Evolutionary conservation across 108 stramenopile genomes (phyloP).

Genomic region (Hondaea fermentalgiana): DNA sequence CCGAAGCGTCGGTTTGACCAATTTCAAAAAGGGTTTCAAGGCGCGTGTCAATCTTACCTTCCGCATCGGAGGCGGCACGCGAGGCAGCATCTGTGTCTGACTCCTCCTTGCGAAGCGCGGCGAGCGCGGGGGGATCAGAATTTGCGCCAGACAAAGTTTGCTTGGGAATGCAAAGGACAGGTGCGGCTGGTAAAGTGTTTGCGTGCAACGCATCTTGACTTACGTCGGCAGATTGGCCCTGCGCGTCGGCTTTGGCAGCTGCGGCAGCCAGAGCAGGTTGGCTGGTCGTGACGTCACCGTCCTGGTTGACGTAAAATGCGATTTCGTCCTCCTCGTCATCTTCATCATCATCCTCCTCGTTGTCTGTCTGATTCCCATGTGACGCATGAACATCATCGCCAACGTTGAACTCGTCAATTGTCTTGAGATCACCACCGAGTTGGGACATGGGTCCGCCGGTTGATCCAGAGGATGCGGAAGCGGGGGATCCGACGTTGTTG

Average conservation of each 20-base stretch:
- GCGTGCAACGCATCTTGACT: too few species aligned
- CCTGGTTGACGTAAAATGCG: background rate
- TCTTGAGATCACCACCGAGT: background rate
- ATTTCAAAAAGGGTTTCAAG: constrained; percentile 4
- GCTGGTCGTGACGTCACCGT: background rate
- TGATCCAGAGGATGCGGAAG: background rate
- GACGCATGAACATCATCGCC: background rate
- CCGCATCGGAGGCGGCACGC: background rate
- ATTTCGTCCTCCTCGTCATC: constrained; percentile 10
- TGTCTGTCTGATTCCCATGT: background rate
- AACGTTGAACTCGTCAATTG: background rate
- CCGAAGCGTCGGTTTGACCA: background rate
- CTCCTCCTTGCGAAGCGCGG: background rate
- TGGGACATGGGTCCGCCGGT: background rate
- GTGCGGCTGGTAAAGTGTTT: too few species aligned
- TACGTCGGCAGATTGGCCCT: too few species aligned
- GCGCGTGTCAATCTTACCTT: background rate
- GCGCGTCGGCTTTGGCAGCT: too few species aligned
- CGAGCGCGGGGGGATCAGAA: background rate
- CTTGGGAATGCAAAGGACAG: background rate
- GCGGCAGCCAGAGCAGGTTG: too few species aligned
- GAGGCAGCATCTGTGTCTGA: background rate
- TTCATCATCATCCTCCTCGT: background rate
- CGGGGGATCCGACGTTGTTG: background rate
- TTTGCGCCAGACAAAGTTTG: background rate